These are phyloP conservation scores for Lobosporangium transversale DNA, from an alignment of 192 early-diverging fungal genomes.

Conservation along the genomic window DNA sequence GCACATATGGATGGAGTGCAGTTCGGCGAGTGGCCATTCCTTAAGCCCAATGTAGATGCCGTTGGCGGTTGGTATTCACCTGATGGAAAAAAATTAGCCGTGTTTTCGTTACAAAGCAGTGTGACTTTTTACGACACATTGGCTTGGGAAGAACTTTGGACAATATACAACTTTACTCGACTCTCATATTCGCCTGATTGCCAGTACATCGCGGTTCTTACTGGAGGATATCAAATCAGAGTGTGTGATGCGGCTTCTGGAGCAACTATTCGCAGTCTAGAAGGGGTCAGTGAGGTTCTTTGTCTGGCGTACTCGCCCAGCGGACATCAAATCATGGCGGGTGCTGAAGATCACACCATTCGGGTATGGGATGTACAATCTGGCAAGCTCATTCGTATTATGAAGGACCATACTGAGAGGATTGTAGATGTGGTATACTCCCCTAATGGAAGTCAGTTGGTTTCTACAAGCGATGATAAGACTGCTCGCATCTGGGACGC, in stretches of 20 bases:
- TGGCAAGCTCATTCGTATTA: background rate
- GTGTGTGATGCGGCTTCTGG: no score
- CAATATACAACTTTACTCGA: background rate
- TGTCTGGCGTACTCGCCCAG: background rate
- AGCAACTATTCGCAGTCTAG: no score
- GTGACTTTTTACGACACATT: no score
- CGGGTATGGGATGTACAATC: background rate
- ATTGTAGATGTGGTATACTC: background rate
- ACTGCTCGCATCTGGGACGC: background rate
- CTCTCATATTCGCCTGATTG: background rate
- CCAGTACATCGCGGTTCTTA: no score
- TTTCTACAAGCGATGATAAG: background rate
- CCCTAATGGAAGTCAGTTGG: background rate
- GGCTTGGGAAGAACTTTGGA: background rate
- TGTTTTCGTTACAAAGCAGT: background rate
- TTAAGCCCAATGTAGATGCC: background rate
- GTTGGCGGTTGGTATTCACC: background rate
- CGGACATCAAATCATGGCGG: background rate
- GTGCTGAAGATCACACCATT: background rate
- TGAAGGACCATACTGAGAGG: background rate
- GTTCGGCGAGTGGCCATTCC: conserved; percentile 1
- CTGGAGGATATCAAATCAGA: no score
- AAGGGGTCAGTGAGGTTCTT: no score
- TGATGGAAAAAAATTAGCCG: background rate
- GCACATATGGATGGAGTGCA: conserved; percentile 2